A percentile compares a stretch with the other conserved stretches of the same genome.
Conservation (phyloP, 192 early-diverging fungal genomes). For the Coemansia sp. region DNA sequence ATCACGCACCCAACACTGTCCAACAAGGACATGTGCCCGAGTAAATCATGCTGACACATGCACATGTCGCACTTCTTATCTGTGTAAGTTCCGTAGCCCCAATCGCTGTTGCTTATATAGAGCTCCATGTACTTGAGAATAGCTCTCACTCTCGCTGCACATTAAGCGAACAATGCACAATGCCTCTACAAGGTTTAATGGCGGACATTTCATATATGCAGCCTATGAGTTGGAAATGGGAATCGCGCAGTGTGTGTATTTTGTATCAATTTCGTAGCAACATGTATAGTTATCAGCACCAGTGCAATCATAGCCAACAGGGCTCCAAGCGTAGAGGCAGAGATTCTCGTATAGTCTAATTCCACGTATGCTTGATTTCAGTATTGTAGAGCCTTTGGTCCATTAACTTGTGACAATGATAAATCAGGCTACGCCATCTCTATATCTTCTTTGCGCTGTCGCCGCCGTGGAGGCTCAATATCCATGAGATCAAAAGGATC, state of each 20-base stretch:
- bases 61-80: constrained; percentile 5
- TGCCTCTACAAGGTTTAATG: not conserved
- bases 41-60: constrained; percentile 2
- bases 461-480: constrained; percentile 48
- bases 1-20: constrained; percentile 2
- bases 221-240: not conserved
- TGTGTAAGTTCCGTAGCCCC: not conserved
- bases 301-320: too few relatives aligned
- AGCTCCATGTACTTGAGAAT: not conserved
- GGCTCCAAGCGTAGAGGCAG: not conserved
- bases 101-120: not conserved
- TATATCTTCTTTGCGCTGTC: constrained; percentile 46
- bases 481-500: constrained; percentile 44
- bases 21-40: constrained; percentile 3
- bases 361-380: not conserved
- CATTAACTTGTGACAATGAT: not conserved
- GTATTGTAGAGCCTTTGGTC: not conserved
- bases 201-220: constrained; percentile 3
- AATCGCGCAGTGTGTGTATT: not conserved
- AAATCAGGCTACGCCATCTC: constrained; percentile 29
- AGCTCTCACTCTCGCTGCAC: not conserved
- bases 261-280: not conserved
- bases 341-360: not conserved
- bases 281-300: not conserved
- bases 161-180: not conserved